Evolutionary conservation across 768 basidiomycete genomes (phyloP), one percentile per base, ranked within the genome.

Genomic region (Podaxis carcinomalis): DNA sequence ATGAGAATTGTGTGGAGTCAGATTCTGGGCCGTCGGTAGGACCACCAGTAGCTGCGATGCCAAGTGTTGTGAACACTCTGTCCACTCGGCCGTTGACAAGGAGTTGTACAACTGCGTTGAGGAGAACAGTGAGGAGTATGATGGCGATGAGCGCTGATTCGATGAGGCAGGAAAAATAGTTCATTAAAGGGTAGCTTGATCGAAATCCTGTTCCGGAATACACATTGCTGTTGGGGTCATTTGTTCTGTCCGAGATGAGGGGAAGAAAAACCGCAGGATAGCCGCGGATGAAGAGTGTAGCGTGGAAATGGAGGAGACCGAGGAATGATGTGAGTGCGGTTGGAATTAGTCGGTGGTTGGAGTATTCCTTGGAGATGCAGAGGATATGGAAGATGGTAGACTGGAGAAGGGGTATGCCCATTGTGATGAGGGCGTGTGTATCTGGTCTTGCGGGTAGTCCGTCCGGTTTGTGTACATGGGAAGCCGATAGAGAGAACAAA

Each of bases 381-480:
- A 92, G 71, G 39, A 82, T 70, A 65, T 92, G 90, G 59, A 88
- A 78, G 54, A 89, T 75, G 0, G 82, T 79, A 52, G 90, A 76
- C 78, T 92, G 90, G 16, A 92, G 72, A 23, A 92, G 78, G 3
- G 91, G 91, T 27, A 92, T 78, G 5, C 86, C 72, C 57, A 92
- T 83, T 6, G 87, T 89, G 61, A 92, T 77, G n/a, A 90, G 75
- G 25, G 84, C 83, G 67, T 92, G 88, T 52, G 83, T 81, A 66
- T 90, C 89, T 4, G 90, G 91, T 47, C 90, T 77, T 7, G 88
- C 81, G 0, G 84, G 84, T 3, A 77, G 67, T 1, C 75, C 78
- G 2, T 59, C 76, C 2, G 75, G 68, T 57, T 77, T 80, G 66
- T 72, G 70, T 9, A 72, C 69, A 68, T 89, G 87, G 4, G 86